phyloP scores from a whole-genome alignment of 495 filamentous ascomycete species.

The Chaetomidium leptoderma region DNA sequence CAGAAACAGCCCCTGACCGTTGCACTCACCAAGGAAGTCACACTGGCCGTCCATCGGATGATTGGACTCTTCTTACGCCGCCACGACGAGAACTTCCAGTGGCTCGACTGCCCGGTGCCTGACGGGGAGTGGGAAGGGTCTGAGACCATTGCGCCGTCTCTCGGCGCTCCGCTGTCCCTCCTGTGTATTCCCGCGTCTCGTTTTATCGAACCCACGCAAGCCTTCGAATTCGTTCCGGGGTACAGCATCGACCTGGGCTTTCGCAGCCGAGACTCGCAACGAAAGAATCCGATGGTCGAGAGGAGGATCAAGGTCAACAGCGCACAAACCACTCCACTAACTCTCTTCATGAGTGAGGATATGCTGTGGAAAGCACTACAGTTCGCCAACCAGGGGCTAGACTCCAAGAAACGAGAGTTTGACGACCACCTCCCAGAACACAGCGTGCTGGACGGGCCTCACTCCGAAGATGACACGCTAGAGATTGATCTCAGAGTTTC shows the following conservation, averaged over 20 bases:
- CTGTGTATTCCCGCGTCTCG: conserved; percentile 38
- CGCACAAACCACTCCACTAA: conserved; percentile 39
- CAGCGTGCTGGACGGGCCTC: conserved; percentile 25
- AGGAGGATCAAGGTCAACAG: conserved; percentile 36
- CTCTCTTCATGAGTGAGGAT: conserved; percentile 37
- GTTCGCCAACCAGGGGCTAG: conserved; percentile 36
- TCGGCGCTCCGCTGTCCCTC: conserved; percentile 34
- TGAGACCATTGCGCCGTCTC: conserved; percentile 30
- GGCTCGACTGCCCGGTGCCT: conserved; percentile 37
- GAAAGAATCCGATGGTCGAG: conserved; percentile 28
- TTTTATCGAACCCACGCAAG: conserved; percentile 41
- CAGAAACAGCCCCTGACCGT: conserved; percentile 42
- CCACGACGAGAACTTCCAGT: conserved; percentile 43
- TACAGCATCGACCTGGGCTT: conserved; percentile 42
- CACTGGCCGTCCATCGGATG: conserved; percentile 41
- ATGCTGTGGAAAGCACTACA: conserved; percentile 37
- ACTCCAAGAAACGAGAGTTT: conserved; percentile 34
- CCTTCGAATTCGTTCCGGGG: conserved; percentile 42
- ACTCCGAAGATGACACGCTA: conserved; percentile 35
- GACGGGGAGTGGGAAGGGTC: conserved; percentile 30
- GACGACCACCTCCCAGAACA: conserved; percentile 26
- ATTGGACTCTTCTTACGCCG: conserved; percentile 43
- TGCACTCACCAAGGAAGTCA: conserved; percentile 40
- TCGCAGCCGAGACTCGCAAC: conserved; percentile 36
- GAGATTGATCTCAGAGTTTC: conserved; percentile 35